phyloP scores from a whole-genome alignment of 257 asterid species.

The Leonotis leonurus region DNA sequence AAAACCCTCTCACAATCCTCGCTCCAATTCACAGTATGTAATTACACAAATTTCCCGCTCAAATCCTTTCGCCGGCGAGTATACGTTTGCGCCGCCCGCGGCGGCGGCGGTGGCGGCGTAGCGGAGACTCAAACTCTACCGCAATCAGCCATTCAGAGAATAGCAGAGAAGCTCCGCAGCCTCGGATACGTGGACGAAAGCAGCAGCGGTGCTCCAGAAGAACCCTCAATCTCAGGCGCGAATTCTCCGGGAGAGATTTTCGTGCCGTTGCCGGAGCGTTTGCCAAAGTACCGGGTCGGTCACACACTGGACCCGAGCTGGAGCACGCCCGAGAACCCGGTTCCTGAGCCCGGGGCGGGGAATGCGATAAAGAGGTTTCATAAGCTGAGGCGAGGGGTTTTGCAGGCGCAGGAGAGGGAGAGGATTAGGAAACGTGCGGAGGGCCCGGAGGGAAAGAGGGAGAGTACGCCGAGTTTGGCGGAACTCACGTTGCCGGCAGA shows the following conservation, averaged over 20 bases:
- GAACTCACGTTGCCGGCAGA: constrained; percentile 57
- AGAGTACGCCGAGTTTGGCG: constrained; percentile 62
- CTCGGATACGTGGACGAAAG: constrained; percentile 74
- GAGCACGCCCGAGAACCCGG: constrained; percentile 92
- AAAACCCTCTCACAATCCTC: constrained; percentile 27
- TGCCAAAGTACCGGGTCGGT: constrained; percentile 80
- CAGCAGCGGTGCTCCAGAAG: constrained; percentile 20
- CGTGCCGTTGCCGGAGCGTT: constrained; percentile 57
- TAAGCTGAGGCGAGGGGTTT: constrained; percentile 43
- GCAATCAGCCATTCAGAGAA: constrained; percentile 66
- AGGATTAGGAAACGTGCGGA: constrained; percentile 42
- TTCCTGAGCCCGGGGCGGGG: constrained; percentile 72
- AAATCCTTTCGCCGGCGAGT: constrained; percentile 32
- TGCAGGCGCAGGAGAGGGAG: constrained; percentile 61
- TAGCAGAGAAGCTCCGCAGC: constrained; percentile 83
- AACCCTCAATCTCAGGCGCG: constrained; percentile 7
- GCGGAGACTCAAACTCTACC: constrained; percentile 38
- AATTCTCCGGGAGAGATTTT: constrained; percentile 79
- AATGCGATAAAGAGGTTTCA: constrained; percentile 60
- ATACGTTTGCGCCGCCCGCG: constrained; percentile 26
- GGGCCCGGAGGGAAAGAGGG: constrained; percentile 30
- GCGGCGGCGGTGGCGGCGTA: constrained; percentile 32
- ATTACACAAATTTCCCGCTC: constrained; percentile 15
- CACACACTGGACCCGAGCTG: constrained; percentile 93
- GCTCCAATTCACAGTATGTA: constrained; percentile 3